phyloP scores from a whole-genome alignment of 2,329 filamentous ascomycete genomes.

The Scortechinia acanthostroma region DNA sequence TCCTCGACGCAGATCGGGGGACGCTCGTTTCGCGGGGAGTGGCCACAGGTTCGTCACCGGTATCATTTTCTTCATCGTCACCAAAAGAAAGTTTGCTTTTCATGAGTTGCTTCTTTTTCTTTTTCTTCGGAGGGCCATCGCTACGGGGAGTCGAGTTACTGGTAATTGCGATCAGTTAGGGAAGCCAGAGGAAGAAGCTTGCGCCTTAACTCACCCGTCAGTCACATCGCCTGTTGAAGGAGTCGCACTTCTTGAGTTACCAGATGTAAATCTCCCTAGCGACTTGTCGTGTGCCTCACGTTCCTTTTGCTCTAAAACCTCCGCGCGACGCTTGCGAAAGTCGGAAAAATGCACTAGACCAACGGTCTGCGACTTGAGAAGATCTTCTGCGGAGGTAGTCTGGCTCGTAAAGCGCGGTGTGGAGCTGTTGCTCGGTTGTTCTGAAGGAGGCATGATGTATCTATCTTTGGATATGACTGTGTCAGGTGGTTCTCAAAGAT shows the following conservation, averaged over 20 bases:
- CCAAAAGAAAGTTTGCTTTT: conserved; percentile 55
- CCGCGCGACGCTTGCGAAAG: conserved; percentile 89
- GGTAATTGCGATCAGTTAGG: conserved; percentile 36
- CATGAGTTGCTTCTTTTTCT: conserved; percentile 27
- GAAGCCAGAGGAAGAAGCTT: conserved; percentile 9
- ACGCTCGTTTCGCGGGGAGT: conserved; percentile 24
- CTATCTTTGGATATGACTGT: no score
- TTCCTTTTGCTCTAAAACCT: conserved; percentile 86
- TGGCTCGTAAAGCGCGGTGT: background rate
- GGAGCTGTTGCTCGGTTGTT: background rate
- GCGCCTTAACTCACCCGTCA: conserved; percentile 45
- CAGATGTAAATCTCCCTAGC: conserved; percentile 21
- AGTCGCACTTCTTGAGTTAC: conserved; percentile 6
- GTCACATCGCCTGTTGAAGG: conserved; percentile 23
- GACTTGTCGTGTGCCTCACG: conserved; percentile 67
- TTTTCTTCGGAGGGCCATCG: conserved; percentile 30
- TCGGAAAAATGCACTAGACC: conserved; percentile 87
- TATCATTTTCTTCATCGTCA: conserved; percentile 59
- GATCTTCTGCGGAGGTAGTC: background rate
- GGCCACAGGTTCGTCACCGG: conserved; percentile 30
- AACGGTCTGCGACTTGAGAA: conserved; percentile 50
- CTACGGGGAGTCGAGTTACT: conserved; percentile 28
- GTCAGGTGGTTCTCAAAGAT: no score
- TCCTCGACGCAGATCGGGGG: conserved; percentile 21
- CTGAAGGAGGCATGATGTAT: background rate